Conservation (phyloP, 495 filamentous ascomycete genomes). For the Penicillium mononematosum region DNA sequence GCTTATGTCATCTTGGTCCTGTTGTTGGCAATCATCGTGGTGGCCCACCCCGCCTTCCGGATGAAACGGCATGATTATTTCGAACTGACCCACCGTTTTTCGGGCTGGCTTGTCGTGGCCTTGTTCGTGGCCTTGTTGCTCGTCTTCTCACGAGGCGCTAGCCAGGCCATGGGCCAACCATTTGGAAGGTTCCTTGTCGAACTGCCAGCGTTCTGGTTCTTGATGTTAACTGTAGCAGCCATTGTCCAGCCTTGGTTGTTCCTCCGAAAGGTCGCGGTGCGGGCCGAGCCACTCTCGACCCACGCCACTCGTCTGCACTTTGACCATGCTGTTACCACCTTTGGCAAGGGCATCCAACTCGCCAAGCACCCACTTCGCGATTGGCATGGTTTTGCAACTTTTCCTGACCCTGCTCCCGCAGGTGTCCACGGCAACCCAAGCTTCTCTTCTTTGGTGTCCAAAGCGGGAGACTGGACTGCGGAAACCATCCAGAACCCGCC, state of each 20-base stretch:
- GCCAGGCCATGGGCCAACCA: constrained; percentile 21
- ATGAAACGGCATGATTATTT: constrained; percentile 53
- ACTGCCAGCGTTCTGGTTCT: constrained; percentile 46
- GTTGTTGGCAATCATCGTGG: constrained; percentile 42
- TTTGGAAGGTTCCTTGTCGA: constrained; percentile 38
- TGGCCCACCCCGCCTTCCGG: constrained; percentile 47
- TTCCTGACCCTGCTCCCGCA: constrained; percentile 44
- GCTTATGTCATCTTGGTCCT: constrained; percentile 42
- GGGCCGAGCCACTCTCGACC: constrained; percentile 61
- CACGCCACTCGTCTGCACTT: constrained; percentile 75
- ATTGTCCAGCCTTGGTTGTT: constrained; percentile 46
- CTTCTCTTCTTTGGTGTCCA: constrained; percentile 71
- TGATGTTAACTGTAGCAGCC: constrained; percentile 37
- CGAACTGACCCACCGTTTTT: constrained; percentile 56
- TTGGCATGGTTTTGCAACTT: constrained; percentile 81
- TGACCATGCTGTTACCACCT: constrained; percentile 50
- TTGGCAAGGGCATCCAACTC: constrained; percentile 49
- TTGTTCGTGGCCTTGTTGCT: constrained; percentile 47
- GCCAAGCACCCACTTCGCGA: constrained; percentile 62
- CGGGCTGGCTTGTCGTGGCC: constrained; percentile 50
- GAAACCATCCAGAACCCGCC: constrained; percentile 61
- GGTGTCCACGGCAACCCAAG: constrained; percentile 23
- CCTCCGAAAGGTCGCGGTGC: constrained; percentile 53
- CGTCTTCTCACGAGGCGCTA: constrained; percentile 37
- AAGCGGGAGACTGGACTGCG: constrained; percentile 83